A percentile compares a stretch with the other conserved stretches of the same genome.
Evolutionary conservation across 768 basidiomycete genomes (phyloP).

Genomic region (Thelephora aurantiotincta): DNA sequence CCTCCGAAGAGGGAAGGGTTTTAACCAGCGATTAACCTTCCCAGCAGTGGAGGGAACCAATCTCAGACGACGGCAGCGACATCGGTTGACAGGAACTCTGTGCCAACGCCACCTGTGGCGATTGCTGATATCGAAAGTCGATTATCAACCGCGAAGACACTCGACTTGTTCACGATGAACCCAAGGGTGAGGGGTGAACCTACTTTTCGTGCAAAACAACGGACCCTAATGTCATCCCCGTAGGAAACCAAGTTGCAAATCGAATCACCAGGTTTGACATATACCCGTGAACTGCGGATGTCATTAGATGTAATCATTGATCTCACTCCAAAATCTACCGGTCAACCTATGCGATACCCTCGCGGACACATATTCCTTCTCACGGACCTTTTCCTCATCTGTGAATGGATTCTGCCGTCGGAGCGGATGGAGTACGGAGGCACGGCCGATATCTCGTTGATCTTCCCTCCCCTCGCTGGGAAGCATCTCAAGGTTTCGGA

Average conservation of each 20-base stretch:
- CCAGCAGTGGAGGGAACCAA: neutral
- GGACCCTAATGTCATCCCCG: slow-evolving; percentile 2
- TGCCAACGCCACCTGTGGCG: slow-evolving; percentile 37
- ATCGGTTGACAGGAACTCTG: slow-evolving; percentile 36
- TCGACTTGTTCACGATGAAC: slow-evolving; percentile 94
- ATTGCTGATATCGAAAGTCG: slow-evolving; percentile 71
- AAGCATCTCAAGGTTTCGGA: slow-evolving; percentile 74
- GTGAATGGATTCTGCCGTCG: slow-evolving; percentile 65
- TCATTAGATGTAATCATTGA: slow-evolving; percentile 60
- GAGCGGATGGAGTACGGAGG: slow-evolving; percentile 40
- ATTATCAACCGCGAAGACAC: slow-evolving; percentile 59
- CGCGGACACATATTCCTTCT: slow-evolving; percentile 79
- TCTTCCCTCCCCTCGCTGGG: slow-evolving; percentile 90
- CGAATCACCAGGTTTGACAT: slow-evolving; percentile 63
- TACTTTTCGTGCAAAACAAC: slow-evolving; percentile 1
- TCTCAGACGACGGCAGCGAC: slow-evolving; percentile 48
- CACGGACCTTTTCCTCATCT: slow-evolving; percentile 85
- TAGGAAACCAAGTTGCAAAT: slow-evolving; percentile 90
- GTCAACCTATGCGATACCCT: slow-evolving; percentile 57
- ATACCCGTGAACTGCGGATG: slow-evolving; percentile 60
- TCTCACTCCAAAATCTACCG: slow-evolving; percentile 66
- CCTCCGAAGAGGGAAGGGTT: neutral
- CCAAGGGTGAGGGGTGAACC: slow-evolving; percentile 52
- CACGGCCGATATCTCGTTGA: slow-evolving; percentile 78
- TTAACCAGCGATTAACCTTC: neutral